phyloP scores from a whole-genome alignment of 2,329 filamentous ascomycete genomes.

The Aspergillus fructus region DNA sequence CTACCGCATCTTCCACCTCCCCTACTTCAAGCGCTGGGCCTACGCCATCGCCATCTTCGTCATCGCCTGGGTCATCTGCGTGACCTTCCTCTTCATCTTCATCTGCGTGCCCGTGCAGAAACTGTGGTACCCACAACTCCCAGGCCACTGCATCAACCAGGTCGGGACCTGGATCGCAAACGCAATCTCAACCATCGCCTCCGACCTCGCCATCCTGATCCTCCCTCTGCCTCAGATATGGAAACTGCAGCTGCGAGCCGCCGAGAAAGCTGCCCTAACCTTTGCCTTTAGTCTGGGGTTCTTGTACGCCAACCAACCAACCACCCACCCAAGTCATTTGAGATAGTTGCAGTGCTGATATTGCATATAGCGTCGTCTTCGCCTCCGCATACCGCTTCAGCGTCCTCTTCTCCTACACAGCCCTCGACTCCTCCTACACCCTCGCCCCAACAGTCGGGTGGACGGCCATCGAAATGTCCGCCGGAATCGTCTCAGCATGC shows the following conservation, averaged over 20 bases:
- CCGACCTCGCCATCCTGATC: slow-evolving; percentile 25
- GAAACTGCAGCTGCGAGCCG: slow-evolving; percentile 25
- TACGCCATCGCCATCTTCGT: slow-evolving; percentile 27
- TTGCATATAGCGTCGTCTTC: slow-evolving; percentile 23
- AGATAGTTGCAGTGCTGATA: background rate
- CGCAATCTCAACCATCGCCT: slow-evolving; percentile 24
- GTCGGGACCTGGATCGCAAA: slow-evolving; percentile 28
- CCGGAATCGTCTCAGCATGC: slow-evolving; percentile 25
- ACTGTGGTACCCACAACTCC: slow-evolving; percentile 26
- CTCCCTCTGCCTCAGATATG: slow-evolving; percentile 29
- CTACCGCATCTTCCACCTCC: slow-evolving; percentile 29
- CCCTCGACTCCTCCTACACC: slow-evolving; percentile 21
- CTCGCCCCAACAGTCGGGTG: slow-evolving; percentile 29
- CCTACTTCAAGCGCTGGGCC: slow-evolving; percentile 29
- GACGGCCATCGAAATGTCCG: slow-evolving; percentile 31
- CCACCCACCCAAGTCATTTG: background rate
- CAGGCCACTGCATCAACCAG: slow-evolving; percentile 29
- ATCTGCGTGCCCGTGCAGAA: slow-evolving; percentile 31
- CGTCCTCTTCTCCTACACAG: slow-evolving; percentile 26
- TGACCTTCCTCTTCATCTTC: slow-evolving; percentile 30
- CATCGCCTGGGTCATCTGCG: slow-evolving; percentile 26
- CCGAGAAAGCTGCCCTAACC: slow-evolving; percentile 22
- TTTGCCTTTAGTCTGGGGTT: slow-evolving; percentile 25
- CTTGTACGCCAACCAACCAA: slow-evolving; percentile 15
- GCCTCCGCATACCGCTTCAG: slow-evolving; percentile 28